Percentiles rank a stretch among this genome's conserved stretches.
Conservation (phyloP, 257 asterid species). For the Ilex aquifolium region DNA sequence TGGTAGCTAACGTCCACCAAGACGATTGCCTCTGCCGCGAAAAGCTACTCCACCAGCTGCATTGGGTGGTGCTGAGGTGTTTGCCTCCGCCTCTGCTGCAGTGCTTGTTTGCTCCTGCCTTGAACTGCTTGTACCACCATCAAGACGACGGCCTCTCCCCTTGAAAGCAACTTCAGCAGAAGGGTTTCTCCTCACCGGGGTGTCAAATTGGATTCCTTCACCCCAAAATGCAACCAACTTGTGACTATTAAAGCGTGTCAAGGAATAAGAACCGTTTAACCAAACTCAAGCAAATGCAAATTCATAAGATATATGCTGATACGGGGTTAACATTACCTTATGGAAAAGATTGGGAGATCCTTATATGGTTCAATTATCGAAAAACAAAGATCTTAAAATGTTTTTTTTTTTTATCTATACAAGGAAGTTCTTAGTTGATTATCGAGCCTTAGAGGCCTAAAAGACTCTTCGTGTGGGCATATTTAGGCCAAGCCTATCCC, state of each 20-base stretch:
- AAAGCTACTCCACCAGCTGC: slow-evolving; percentile 24
- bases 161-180: slow-evolving; percentile 25
- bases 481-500: too few relatives aligned
- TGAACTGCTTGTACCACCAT: slow-evolving; percentile 15
- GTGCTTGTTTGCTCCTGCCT: slow-evolving; percentile 5
- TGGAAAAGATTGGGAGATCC: too few relatives aligned
- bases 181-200: slow-evolving; percentile 30
- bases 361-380: too few relatives aligned
- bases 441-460: too few relatives aligned
- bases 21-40: slow-evolving; percentile 38
- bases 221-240: slow-evolving; percentile 50
- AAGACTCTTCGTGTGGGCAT: too few relatives aligned
- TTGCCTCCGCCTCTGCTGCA: slow-evolving; percentile 11
- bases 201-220: slow-evolving; percentile 39
- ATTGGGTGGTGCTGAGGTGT: not conserved
- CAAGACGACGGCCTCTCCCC: slow-evolving; percentile 34
- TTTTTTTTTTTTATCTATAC: too few relatives aligned
- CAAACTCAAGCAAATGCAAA: not conserved
- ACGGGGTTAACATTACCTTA: too few relatives aligned
- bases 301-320: not conserved
- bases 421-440: too few relatives aligned
- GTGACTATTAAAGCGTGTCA: slow-evolving; percentile 21
- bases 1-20: slow-evolving; percentile 11
- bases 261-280: slow-evolving; percentile 10
- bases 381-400: too few relatives aligned